Percentiles rank a stretch among this genome's conserved stretches.
These are phyloP conservation scores for Aspergillus fijiensis DNA, from an alignment of 2,329 filamentous ascomycete genomes.

Conservation along the genomic window DNA sequence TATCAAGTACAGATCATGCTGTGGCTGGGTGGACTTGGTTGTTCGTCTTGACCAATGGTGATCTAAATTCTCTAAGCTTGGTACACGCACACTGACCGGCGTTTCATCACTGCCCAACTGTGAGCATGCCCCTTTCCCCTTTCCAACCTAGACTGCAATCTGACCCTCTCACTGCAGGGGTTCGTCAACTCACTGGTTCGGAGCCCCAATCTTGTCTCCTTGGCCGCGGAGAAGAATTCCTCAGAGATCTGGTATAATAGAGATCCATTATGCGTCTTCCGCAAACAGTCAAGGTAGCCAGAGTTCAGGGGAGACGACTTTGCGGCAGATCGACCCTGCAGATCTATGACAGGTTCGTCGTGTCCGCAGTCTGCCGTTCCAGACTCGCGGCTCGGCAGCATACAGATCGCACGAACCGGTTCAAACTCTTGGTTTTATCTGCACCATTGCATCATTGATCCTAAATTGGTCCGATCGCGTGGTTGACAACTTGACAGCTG, in stretches of 20 bases:
- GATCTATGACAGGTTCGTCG: not conserved
- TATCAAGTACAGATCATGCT: no score
- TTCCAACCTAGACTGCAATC: not conserved
- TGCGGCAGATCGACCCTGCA: not conserved
- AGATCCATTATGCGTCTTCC: not conserved
- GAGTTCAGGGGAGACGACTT: not conserved
- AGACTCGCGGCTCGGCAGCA: not conserved
- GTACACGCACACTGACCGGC: no score
- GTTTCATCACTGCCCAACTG: not conserved
- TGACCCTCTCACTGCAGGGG: not conserved
- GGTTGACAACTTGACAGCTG: constrained; percentile 3
- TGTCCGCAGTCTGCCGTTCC: not conserved
- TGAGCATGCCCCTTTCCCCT: not conserved
- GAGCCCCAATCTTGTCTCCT: not conserved
- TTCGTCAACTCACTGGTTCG: not conserved
- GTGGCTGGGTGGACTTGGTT: no score
- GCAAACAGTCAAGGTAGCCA: not conserved
- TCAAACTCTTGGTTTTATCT: not conserved
- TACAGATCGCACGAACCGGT: not conserved
- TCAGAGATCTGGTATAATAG: not conserved
- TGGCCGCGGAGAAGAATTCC: not conserved
- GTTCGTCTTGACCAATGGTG: no score
- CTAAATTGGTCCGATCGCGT: constrained; percentile 9
- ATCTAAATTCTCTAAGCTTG: no score
- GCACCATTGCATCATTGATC: constrained; percentile 11